These are phyloP conservation scores for Detonula confervacea DNA, from an alignment of 352 stramenopile species.

Conservation along the genomic window DNA sequence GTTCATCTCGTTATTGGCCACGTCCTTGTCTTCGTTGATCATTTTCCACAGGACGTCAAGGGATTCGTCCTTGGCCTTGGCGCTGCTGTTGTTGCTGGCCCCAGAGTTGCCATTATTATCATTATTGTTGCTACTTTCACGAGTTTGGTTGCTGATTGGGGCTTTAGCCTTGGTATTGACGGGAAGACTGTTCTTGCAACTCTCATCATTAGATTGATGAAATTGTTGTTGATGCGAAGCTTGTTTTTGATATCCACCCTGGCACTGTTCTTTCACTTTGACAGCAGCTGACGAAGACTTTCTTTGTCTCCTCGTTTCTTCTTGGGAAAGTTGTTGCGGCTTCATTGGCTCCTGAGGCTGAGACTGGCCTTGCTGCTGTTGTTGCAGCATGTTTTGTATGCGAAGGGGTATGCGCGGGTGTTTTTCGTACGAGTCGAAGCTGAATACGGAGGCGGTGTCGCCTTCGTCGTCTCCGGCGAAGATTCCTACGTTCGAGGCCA, in stretches of 20 bases:
- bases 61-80: background rate
- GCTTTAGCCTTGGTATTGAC: too few species aligned
- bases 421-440: constrained; percentile 34
- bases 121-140: background rate
- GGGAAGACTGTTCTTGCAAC: too few species aligned
- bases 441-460: constrained; percentile 32
- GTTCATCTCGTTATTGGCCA: background rate
- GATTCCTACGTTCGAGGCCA: background rate
- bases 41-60: background rate
- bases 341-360: background rate
- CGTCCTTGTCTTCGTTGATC: background rate
- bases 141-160: too few species aligned
- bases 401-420: background rate
- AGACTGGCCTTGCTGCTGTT: background rate
- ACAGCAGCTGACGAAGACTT: too few species aligned
- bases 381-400: background rate
- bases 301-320: too few species aligned
- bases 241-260: too few species aligned
- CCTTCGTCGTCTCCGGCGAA: constrained; percentile 3
- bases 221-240: too few species aligned
- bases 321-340: too few species aligned
- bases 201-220: too few species aligned
- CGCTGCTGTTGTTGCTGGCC: too few species aligned
- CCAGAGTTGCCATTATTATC: background rate
- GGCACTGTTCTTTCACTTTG: too few species aligned